A percentile compares a stretch with the other conserved stretches of the same genome.
phyloP scores from a whole-genome alignment of 164 flowering plant genomes.

The Nelumbo lutea region DNA sequence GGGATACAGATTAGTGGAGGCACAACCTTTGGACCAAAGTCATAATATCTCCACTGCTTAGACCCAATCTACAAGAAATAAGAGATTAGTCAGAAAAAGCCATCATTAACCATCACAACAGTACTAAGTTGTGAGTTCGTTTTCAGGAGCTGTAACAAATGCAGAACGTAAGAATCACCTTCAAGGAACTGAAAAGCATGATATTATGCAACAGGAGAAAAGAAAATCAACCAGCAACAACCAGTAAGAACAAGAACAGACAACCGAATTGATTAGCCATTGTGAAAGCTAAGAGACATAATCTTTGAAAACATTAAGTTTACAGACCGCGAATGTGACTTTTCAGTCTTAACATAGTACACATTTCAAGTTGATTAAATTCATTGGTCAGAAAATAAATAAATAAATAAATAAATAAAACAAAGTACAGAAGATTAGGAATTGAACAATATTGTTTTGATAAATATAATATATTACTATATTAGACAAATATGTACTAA shows the following conservation, averaged over 20 bases:
- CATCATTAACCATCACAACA: constrained; percentile 3
- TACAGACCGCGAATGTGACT: too few relatives aligned
- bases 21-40: constrained; percentile 93
- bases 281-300: too few relatives aligned
- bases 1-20: constrained; percentile 97
- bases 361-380: too few relatives aligned
- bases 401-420: too few relatives aligned
- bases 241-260: too few relatives aligned
- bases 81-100: not conserved
- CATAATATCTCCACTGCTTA: constrained; percentile 97
- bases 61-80: constrained; percentile 62
- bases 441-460: not conserved
- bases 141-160: not conserved
- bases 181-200: too few relatives aligned
- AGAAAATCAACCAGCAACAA: not conserved
- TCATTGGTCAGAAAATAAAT: too few relatives aligned
- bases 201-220: not conserved
- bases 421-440: not conserved
- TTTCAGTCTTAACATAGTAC: too few relatives aligned
- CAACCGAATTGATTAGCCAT: too few relatives aligned
- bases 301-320: too few relatives aligned
- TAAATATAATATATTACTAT: not conserved
- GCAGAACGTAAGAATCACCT: too few relatives aligned
- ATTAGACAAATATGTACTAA: too few relatives aligned
- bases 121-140: not conserved